phyloP scores from a whole-genome alignment of 768 basidiomycete genomes.

The Suillus brevipes region DNA sequence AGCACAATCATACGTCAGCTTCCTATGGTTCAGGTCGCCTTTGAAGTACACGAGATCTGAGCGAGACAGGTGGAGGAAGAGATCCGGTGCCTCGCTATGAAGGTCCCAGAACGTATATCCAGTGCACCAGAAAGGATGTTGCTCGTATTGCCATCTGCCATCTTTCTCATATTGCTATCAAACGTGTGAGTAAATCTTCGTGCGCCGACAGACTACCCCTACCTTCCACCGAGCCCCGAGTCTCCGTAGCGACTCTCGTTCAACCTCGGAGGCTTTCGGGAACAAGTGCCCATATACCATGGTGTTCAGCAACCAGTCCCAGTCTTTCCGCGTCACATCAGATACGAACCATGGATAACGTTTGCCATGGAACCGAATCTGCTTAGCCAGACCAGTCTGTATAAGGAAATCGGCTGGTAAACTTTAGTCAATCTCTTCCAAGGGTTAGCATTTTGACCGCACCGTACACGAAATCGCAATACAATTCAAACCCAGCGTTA shows the following conservation, averaged over 20 bases:
- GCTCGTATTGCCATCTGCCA: constrained; percentile 92
- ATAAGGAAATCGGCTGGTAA: constrained; percentile 85
- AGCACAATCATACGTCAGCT: constrained; percentile 84
- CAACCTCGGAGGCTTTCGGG: constrained; percentile 75
- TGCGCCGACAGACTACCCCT: constrained; percentile 6
- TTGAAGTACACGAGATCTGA: constrained; percentile 94
- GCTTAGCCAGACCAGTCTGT: constrained; percentile 80
- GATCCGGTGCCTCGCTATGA: constrained; percentile 79
- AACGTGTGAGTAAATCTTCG: background rate
- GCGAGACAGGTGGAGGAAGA: constrained; percentile 88
- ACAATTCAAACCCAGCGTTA: constrained; percentile 83
- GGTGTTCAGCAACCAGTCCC: constrained; percentile 87
- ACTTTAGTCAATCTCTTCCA: constrained; percentile 8
- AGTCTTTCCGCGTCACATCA: constrained; percentile 91
- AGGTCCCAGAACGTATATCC: constrained; percentile 94
- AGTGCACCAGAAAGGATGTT: constrained; percentile 95
- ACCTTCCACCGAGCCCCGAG: constrained; percentile 92
- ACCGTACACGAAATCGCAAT: constrained; percentile 88
- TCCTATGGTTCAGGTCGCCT: constrained; percentile 92
- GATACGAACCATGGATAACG: constrained; percentile 94
- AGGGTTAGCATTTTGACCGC: constrained; percentile 20
- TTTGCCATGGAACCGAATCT: constrained; percentile 94
- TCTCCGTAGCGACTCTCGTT: constrained; percentile 76
- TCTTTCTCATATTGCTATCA: constrained; percentile 85
- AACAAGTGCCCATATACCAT: constrained; percentile 94